Evolutionary conservation across 2,329 filamentous ascomycete genomes (phyloP).

Genomic region (Phialemonium atrogriseum): DNA sequence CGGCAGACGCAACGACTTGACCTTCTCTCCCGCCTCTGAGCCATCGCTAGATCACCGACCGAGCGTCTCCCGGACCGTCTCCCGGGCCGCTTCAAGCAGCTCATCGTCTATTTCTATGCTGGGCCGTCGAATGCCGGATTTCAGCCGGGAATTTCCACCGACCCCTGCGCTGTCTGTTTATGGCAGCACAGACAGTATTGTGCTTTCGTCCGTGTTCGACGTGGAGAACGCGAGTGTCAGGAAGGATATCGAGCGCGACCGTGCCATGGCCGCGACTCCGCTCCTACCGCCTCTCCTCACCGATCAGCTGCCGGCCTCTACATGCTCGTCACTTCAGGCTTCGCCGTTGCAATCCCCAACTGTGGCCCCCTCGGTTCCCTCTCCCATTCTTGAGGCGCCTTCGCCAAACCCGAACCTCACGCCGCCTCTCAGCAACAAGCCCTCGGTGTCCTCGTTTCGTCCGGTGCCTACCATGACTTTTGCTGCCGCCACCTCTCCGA

Average conservation of each 20-base stretch:
- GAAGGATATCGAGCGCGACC: conserved; percentile 48
- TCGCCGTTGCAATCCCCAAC: conserved; percentile 84
- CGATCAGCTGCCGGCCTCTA: conserved; percentile 36
- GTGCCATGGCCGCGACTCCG: conserved; percentile 65
- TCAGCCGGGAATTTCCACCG: conserved; percentile 44
- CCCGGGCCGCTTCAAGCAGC: conserved; percentile 63
- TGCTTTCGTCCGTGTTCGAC: conserved; percentile 38
- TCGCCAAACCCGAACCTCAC: conserved; percentile 41
- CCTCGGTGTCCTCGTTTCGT: conserved; percentile 68
- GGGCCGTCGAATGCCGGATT: conserved; percentile 35
- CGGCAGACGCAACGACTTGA: conserved; percentile 35
- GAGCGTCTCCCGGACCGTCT: conserved; percentile 55
- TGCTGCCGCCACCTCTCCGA: conserved; percentile 43
- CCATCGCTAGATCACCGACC: conserved; percentile 71
- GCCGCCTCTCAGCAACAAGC: conserved; percentile 67
- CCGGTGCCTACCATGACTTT: conserved; percentile 54
- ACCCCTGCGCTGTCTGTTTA: conserved; percentile 58
- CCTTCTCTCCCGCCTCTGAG: conserved; percentile 65
- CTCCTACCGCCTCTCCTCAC: conserved; percentile 75
- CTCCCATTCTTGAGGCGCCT: conserved; percentile 26
- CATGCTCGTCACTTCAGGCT: conserved; percentile 47
- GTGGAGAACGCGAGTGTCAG: conserved; percentile 41
- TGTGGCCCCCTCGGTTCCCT: conserved; percentile 48
- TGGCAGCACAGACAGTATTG: conserved; percentile 49
- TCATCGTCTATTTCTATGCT: conserved; percentile 69